Conservation (phyloP, 1,284 basidiomycete species). For the Boletellus deceptivus region DNA sequence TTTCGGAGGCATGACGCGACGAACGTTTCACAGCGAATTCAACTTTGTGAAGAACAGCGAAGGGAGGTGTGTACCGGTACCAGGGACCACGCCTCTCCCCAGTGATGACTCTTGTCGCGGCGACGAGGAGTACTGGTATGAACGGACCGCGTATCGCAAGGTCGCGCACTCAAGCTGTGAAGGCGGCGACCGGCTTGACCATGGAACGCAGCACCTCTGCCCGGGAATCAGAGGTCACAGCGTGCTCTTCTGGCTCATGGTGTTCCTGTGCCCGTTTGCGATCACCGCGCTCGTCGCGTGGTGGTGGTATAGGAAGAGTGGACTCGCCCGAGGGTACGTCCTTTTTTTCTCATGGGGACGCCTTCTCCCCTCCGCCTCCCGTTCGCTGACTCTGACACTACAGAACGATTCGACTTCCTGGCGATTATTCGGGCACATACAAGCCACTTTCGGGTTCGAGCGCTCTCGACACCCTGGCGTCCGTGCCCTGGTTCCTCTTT, state of each 20-base stretch:
- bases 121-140: conserved; percentile 82
- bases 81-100: conserved; percentile 62
- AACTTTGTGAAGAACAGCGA: conserved; percentile 72
- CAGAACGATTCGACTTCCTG: conserved; percentile 79
- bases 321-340: conserved; percentile 67
- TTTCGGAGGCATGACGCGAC: not conserved
- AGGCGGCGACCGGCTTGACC: conserved; percentile 73
- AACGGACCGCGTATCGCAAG: conserved; percentile 85
- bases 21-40: conserved; percentile 67
- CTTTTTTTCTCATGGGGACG: not conserved
- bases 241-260: conserved; percentile 78
- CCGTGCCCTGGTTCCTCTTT: conserved; percentile 84
- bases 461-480: conserved; percentile 68
- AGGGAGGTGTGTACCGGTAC: conserved; percentile 73
- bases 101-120: conserved; percentile 61
- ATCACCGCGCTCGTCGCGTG: conserved; percentile 73
- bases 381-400: conserved; percentile 6
- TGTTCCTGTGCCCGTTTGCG: conserved; percentile 71
- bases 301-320: conserved; percentile 76
- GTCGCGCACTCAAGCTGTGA: conserved; percentile 85
- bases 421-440: conserved; percentile 36
- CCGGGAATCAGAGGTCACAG: conserved; percentile 75
- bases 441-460: conserved; percentile 41
- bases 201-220: conserved; percentile 70
- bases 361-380: not conserved